Base-by-base conservation (phyloP, 1,139 yeast genomes). In the Saccharomycopsis hybrid region DNA sequence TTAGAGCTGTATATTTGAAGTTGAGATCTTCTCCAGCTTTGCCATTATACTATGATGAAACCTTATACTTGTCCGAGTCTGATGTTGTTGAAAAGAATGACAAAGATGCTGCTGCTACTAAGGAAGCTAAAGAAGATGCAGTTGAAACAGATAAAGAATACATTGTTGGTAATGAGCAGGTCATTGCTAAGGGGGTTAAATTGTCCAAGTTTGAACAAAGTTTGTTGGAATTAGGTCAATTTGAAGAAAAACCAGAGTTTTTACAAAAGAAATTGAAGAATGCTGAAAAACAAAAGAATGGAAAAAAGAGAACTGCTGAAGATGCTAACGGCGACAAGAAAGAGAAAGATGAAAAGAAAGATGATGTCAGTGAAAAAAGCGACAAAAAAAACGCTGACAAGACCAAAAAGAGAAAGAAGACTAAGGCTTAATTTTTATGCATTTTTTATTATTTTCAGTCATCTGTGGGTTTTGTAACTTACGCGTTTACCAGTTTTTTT, bases 141-240 rank as follows among this genome's bases (percentile, higher is more conserved):
- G 62, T 57, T 31, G 60, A 65, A 36, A 61, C 57, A 45, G 66
- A 65, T 39, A 57, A 62, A 46, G 69, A 71, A 46, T 70, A 68
- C 41, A 66, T 60, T 54, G 56, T 61, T 37, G 62, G 65, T 43
- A 66, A 68, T 49, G 70, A 65, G 50, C 68, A 67, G 50, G 60
- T 41, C 24, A 56, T 70, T 42, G 64, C 65, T 41, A 60, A 60
- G 44, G 66, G 66, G 43, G 69, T 70, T 50, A 72, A 71, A 56
- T 70, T 81, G 51, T 71, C 85, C 49, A 71, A 76, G 31, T 85
- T 85, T 66, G 95, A 87, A 60, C 76, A 75, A 62, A 87, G 88
- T 45, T 77, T 89, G 69, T 75, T 85, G 62, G 96, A 88, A 69
- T 78, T 89, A 65, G 85, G 85, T 50, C 82, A 82, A 57, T 89